A percentile compares a stretch with the other conserved stretches of the same genome.
phyloP scores from a whole-genome alignment of 2,329 filamentous ascomycete species.

The Phialophora expanda region DNA sequence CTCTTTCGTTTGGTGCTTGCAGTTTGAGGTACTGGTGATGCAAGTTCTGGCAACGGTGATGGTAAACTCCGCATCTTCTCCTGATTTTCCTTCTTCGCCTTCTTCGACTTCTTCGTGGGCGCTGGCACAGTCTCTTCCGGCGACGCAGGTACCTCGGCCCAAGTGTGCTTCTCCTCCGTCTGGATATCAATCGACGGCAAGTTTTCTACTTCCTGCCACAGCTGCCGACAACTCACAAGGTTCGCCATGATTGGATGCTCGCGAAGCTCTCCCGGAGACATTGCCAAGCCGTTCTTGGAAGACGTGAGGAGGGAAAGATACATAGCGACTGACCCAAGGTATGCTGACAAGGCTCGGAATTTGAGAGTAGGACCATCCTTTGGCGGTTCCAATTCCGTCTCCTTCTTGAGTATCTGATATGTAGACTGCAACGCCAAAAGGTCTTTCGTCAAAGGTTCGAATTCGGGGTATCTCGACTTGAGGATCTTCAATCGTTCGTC shows the following conservation, averaged over 20 bases:
- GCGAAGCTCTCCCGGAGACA: constrained; percentile 78
- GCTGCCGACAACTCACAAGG: constrained; percentile 75
- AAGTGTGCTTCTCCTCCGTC: constrained; percentile 47
- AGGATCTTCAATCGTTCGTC: constrained; percentile 78
- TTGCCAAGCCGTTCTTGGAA: constrained; percentile 64
- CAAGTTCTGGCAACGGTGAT: background rate
- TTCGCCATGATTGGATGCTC: constrained; percentile 92
- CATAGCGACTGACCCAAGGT: constrained; percentile 84
- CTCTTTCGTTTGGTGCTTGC: constrained; percentile 57
- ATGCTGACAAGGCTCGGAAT: constrained; percentile 80
- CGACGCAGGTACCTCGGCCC: constrained; percentile 35
- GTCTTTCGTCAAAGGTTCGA: constrained; percentile 82
- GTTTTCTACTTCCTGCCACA: constrained; percentile 77
- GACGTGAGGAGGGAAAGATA: constrained; percentile 95
- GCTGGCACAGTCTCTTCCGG: constrained; percentile 47
- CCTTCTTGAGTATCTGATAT: constrained; percentile 63
- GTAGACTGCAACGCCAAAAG: constrained; percentile 71
- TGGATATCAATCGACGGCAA: constrained; percentile 53
- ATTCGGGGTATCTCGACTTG: constrained; percentile 85
- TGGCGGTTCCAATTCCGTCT: constrained; percentile 54
- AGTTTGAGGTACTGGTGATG: constrained; percentile 3
- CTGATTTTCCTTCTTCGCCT: constrained; percentile 57
- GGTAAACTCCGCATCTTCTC: constrained; percentile 32
- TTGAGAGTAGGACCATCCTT: constrained; percentile 63
- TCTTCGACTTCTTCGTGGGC: constrained; percentile 45